These are phyloP conservation scores for Pyrrhoderma lamaoense DNA, from an alignment of 1,284 basidiomycete species.

Conservation along the genomic window DNA sequence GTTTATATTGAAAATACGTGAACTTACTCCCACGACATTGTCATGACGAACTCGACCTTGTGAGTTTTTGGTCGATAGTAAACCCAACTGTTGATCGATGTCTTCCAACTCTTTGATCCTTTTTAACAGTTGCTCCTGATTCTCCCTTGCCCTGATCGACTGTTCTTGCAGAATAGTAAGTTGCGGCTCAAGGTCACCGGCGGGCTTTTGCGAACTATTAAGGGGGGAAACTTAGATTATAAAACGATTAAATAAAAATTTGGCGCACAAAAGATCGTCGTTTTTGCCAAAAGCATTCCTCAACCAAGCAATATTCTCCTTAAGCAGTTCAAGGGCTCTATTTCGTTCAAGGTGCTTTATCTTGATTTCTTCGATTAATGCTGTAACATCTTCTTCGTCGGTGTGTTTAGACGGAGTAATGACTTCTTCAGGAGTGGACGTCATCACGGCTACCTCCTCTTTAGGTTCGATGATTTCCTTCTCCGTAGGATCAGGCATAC, in stretches of 20 bases:
- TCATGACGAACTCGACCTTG: not conserved
- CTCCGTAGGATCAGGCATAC: conserved; percentile 64
- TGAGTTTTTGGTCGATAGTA: not conserved
- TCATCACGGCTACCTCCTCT: no score
- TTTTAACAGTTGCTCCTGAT: conserved; percentile 11
- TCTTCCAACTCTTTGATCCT: conserved; percentile 2
- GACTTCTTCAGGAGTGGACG: conserved; percentile 13
- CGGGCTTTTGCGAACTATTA: conserved; percentile 4
- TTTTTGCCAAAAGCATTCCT: conserved; percentile 35
- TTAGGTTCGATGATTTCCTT: conserved; percentile 38
- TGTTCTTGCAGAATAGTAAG: conserved; percentile 8
- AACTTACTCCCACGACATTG: not conserved
- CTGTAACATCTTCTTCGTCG: conserved; percentile 22
- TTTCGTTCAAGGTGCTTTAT: conserved; percentile 35
- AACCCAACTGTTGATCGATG: conserved; percentile 5
- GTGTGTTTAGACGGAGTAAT: conserved; percentile 17
- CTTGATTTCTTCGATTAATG: conserved; percentile 25
- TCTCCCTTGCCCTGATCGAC: conserved; percentile 15
- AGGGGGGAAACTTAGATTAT: conserved; percentile 1
- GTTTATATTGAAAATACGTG: not conserved
- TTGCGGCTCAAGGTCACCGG: conserved; percentile 11
- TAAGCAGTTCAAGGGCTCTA: conserved; percentile 49
- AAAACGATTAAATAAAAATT: not conserved
- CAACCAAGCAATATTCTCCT: conserved; percentile 48
- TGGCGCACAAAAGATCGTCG: conserved; percentile 13